Evolutionary conservation across 1,284 basidiomycete genomes (phyloP), one percentile per base, ranked within the genome.

Genomic region (Fomitopsis palustris): DNA sequence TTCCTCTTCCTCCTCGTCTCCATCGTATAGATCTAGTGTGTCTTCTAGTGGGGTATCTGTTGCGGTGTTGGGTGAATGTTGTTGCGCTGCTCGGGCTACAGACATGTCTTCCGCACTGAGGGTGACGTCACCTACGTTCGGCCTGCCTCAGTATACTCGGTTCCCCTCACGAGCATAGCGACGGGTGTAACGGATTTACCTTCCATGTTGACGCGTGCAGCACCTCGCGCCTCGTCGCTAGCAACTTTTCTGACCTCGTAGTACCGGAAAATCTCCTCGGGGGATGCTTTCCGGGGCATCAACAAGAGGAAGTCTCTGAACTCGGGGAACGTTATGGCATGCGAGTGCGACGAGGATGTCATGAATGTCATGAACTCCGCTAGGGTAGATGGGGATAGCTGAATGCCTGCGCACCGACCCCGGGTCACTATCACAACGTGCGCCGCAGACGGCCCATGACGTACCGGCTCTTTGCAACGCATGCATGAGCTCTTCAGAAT

Each of bases 241-340:
- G 89, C 77, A 67, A 84, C 88, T 65, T 81, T 88, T 69, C 83
- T 83, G 62, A 94, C 83, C 77, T 93, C 84, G 71, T 94, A 96
- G 72, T 86, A 93, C 63, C 79, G 85, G 75, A 92, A 96, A 42
- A 97, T 96, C 75, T 97, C 95, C 55, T 82, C 80, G 9, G 93
- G 80, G 1, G 91, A 95, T 35, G 84, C 86, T 70, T 84, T 87
- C 61, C 93, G 84, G 43, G 95, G 94, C 59, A 96, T 75, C 55
- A 96, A 82, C 55, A 97, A 81, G 55, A 98, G 80, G 73, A 95
- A 96, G 76, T 96, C 91, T 54, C 95, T 81, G 73, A 96, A 97
- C 69, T 96, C 90, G 58, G 81, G 79, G 74, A 96, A 98, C 60
- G 80, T 87, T 70, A 97, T 84, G n/a, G 82, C 77, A 70, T 82